Percentiles rank a stretch among this genome's conserved stretches.
phyloP scores from a whole-genome alignment of 2,329 filamentous ascomycete species.

The Colletotrichum sidae region DNA sequence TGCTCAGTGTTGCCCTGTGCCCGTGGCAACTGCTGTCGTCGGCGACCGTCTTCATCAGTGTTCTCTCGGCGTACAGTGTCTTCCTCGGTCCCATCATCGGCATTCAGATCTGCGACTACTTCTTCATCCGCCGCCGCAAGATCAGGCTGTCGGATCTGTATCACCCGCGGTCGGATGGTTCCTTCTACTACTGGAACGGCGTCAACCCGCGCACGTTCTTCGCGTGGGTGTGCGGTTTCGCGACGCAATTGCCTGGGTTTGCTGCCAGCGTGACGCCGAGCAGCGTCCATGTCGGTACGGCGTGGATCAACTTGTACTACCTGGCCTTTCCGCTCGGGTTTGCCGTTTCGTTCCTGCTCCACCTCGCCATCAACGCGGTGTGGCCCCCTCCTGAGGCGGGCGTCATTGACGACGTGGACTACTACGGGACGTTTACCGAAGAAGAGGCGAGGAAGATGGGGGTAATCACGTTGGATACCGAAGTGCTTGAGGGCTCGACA shows the following conservation, averaged over 20 bases:
- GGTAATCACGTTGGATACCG: background rate
- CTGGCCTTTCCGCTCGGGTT: slow-evolving; percentile 32
- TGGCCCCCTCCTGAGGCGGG: slow-evolving; percentile 30
- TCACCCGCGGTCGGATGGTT: slow-evolving; percentile 48
- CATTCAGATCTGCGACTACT: slow-evolving; percentile 51
- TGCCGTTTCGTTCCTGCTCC: slow-evolving; percentile 28
- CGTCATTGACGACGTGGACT: slow-evolving; percentile 17
- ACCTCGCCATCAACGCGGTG: slow-evolving; percentile 26
- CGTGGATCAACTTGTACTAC: slow-evolving; percentile 30
- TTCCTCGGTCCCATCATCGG: slow-evolving; percentile 53
- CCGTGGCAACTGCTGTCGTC: slow-evolving; percentile 64
- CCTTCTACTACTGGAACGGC: slow-evolving; percentile 55
- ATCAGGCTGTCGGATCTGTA: slow-evolving; percentile 51
- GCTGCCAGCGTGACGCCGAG: slow-evolving; percentile 28
- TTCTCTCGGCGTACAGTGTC: slow-evolving; percentile 50
- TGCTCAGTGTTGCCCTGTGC: slow-evolving; percentile 57
- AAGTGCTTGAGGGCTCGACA: slow-evolving; percentile 15
- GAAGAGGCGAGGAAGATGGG: slow-evolving; percentile 29
- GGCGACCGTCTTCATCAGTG: slow-evolving; percentile 50
- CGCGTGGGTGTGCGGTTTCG: slow-evolving; percentile 55
- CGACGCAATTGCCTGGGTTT: slow-evolving; percentile 30
- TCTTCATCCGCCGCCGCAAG: slow-evolving; percentile 47
- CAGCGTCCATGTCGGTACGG: slow-evolving; percentile 10
- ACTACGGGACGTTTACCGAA: slow-evolving; percentile 33
- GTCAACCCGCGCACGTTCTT: slow-evolving; percentile 48